These are phyloP conservation scores for Crucihimalaya himalaica DNA, from an alignment of 345 rosid species.

Conservation along the genomic window DNA sequence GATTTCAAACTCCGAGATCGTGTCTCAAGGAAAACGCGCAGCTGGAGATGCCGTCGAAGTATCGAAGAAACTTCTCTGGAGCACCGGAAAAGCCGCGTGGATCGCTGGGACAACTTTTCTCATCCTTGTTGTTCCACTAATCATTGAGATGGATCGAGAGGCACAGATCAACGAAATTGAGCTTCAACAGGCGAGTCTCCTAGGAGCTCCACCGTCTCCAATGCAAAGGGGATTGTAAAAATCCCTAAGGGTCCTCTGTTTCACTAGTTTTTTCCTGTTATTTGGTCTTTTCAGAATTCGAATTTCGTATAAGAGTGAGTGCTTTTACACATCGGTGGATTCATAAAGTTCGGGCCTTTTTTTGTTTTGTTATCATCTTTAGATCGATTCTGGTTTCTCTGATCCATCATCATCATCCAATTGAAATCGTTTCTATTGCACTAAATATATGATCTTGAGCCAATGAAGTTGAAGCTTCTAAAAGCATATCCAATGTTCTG, in stretches of 20 bases:
- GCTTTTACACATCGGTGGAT: conserved; percentile 6
- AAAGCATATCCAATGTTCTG: neutral
- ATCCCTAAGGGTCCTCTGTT: conserved; percentile 7
- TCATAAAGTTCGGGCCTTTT: conserved; percentile 17
- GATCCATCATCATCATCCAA: neutral
- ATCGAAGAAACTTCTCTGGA: conserved; percentile 56
- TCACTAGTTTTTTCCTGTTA: neutral
- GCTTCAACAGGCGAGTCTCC: conserved; percentile 70
- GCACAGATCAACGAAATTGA: conserved; percentile 61
- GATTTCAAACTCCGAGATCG: conserved; percentile 48
- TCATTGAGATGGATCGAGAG: conserved; percentile 79
- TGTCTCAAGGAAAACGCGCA: conserved; percentile 44
- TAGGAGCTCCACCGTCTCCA: conserved; percentile 55
- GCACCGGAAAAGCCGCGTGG: conserved; percentile 94
- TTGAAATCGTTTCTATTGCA: neutral
- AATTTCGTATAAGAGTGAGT: conserved; percentile 36
- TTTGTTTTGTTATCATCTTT: neutral
- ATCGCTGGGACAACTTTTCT: conserved; percentile 74
- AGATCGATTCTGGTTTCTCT: neutral
- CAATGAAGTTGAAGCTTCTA: neutral
- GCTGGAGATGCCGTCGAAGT: conserved; percentile 55
- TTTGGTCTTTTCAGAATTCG: neutral
- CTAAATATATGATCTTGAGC: neutral
- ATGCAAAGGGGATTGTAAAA: conserved; percentile 24
- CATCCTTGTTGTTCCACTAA: conserved; percentile 64